Conservation (phyloP, 2,329 filamentous ascomycete species). For the Colletotrichum gigasporum region DNA sequence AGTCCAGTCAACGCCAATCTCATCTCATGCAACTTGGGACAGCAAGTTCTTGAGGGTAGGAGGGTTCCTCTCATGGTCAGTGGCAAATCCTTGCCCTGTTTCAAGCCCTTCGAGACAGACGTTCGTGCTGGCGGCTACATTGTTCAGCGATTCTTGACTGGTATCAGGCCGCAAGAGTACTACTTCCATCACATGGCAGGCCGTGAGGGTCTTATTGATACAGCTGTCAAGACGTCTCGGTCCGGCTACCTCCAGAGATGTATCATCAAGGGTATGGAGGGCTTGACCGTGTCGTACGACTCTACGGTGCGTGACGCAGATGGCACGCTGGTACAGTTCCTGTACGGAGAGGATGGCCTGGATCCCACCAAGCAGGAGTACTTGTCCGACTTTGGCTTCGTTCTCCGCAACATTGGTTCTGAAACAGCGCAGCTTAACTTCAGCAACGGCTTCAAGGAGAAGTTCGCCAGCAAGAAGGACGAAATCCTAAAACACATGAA, state of each 20-base stretch:
- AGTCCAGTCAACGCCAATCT: slow-evolving; percentile 93
- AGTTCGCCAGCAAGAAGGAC: slow-evolving; percentile 61
- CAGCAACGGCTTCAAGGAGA: slow-evolving; percentile 56
- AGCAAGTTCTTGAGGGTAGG: slow-evolving; percentile 94
- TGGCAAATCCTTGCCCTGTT: slow-evolving; percentile 94
- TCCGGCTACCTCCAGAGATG: slow-evolving; percentile 97
- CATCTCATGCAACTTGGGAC: slow-evolving; percentile 96
- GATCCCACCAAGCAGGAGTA: slow-evolving; percentile 96
- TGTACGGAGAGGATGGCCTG: slow-evolving; percentile 96
- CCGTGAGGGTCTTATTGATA: slow-evolving; percentile 97
- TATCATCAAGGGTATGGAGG: slow-evolving; percentile 98
- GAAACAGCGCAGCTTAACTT: slow-evolving; percentile 81
- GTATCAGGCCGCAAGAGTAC: slow-evolving; percentile 96
- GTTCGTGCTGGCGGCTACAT: slow-evolving; percentile 93
- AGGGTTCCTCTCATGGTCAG: slow-evolving; percentile 98
- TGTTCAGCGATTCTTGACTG: slow-evolving; percentile 95
- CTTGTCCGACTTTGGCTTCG: slow-evolving; percentile 87
- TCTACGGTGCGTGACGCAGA: slow-evolving; percentile 94
- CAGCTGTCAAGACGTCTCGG: slow-evolving; percentile 96
- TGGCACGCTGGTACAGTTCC: slow-evolving; percentile 90
- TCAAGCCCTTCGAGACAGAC: slow-evolving; percentile 89
- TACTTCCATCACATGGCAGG: slow-evolving; percentile 99
- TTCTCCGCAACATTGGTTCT: slow-evolving; percentile 85
- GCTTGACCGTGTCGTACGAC: slow-evolving; percentile 90
- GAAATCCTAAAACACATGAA: slow-evolving; percentile 82